Evolutionary conservation across 2,329 filamentous ascomycete species (phyloP).

Genomic region (Beauveria bassiana): DNA sequence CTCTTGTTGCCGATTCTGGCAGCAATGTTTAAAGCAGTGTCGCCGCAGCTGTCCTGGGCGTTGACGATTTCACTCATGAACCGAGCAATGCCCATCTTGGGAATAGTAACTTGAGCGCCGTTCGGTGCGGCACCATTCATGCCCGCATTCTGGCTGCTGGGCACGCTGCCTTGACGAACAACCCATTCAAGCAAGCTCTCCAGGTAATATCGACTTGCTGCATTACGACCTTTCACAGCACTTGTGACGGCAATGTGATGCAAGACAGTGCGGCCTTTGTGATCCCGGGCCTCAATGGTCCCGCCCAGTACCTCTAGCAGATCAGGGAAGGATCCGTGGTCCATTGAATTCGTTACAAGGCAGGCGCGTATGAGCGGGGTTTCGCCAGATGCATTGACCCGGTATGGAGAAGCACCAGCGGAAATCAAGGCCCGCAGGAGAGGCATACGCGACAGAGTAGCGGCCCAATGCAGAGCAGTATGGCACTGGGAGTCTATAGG

Average conservation of each 20-base stretch:
- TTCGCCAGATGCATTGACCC: constrained; percentile 83
- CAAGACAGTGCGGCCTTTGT: constrained; percentile 81
- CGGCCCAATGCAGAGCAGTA: constrained; percentile 92
- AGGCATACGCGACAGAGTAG: constrained; percentile 79
- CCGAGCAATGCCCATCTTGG: constrained; percentile 75
- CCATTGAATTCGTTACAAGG: constrained; percentile 87
- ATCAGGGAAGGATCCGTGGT: constrained; percentile 83
- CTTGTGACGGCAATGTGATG: constrained; percentile 96
- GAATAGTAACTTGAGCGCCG: constrained; percentile 36
- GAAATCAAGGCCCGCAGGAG: constrained; percentile 74
- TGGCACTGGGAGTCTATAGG: constrained; percentile 85
- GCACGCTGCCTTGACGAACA: constrained; percentile 69
- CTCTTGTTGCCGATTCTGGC: constrained; percentile 87
- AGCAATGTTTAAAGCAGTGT: constrained; percentile 90
- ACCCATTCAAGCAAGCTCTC: constrained; percentile 93
- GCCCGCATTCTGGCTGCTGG: constrained; percentile 40
- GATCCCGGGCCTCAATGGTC: constrained; percentile 84
- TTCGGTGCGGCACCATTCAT: constrained; percentile 25
- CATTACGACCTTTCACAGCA: constrained; percentile 85
- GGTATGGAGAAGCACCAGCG: constrained; percentile 77
- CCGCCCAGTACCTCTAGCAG: constrained; percentile 81
- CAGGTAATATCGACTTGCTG: constrained; percentile 90
- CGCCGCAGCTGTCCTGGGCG: constrained; percentile 84
- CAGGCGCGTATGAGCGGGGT: constrained; percentile 91
- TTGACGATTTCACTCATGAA: constrained; percentile 99